A percentile compares a stretch with the other conserved stretches of the same genome.
These are phyloP conservation scores for Cordyceps pruinosa DNA, from an alignment of 2,329 filamentous ascomycete genomes.

Conservation along the genomic window DNA sequence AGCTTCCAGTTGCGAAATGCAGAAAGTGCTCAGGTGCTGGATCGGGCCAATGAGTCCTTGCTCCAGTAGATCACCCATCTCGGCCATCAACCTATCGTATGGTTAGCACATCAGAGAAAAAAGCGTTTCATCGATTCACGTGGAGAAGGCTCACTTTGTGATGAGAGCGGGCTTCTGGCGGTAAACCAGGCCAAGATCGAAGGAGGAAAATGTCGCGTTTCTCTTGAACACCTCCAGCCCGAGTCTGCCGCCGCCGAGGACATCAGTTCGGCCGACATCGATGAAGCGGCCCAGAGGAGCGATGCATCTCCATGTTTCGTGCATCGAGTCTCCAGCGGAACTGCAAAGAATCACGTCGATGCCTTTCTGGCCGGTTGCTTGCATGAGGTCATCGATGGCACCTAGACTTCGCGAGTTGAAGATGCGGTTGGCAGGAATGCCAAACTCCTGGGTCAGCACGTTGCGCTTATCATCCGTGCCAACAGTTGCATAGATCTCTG, in stretches of 20 bases:
- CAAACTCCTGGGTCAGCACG: conserved; percentile 21
- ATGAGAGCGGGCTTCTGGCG: not conserved
- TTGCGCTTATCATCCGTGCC: conserved; percentile 23
- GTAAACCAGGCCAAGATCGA: conserved; percentile 26
- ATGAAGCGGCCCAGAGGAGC: conserved; percentile 27
- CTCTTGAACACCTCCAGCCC: conserved; percentile 31
- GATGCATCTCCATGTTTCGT: conserved; percentile 26
- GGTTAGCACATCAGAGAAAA: not conserved
- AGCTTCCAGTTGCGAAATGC: conserved; percentile 19
- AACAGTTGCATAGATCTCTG: conserved; percentile 33
- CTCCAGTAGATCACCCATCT: conserved; percentile 20
- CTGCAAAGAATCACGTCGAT: conserved; percentile 29
- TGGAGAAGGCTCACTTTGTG: not conserved
- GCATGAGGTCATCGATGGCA: conserved; percentile 22
- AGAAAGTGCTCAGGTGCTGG: conserved; percentile 13
- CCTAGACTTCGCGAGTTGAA: conserved; percentile 25
- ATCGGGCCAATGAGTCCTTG: conserved; percentile 18
- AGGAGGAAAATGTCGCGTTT: conserved; percentile 29
- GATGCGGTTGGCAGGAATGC: conserved; percentile 27
- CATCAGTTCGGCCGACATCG: conserved; percentile 30
- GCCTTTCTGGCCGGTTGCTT: conserved; percentile 21
- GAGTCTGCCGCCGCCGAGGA: conserved; percentile 25
- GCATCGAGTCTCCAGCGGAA: conserved; percentile 22
- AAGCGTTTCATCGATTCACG: not conserved
- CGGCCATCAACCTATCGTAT: not conserved